Evolutionary conservation across 2,329 filamentous ascomycete species (phyloP).

Genomic region (Microdochium nivale): DNA sequence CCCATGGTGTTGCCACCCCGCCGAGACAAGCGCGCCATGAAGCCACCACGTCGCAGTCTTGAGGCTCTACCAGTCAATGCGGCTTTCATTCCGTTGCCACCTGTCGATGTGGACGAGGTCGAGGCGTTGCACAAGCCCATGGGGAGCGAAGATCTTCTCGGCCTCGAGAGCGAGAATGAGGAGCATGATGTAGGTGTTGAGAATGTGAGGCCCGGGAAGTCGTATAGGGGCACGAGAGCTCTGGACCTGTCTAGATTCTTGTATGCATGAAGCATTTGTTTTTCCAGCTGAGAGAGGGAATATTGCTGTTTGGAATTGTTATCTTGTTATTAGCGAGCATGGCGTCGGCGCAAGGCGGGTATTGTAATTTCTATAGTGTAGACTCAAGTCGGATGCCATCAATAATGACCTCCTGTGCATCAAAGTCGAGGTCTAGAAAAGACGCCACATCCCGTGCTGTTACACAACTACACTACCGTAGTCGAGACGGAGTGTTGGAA

Average conservation of each 20-base stretch:
- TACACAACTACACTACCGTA: too few relatives aligned
- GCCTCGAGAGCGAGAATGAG: conserved; percentile 37
- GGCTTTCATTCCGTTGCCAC: conserved; percentile 45
- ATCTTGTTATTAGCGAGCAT: not conserved
- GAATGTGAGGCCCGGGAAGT: conserved; percentile 7
- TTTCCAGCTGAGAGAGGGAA: not conserved
- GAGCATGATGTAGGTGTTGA: conserved; percentile 14
- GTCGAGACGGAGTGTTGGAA: too few relatives aligned
- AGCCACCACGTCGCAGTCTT: conserved; percentile 13
- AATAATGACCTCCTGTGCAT: not conserved
- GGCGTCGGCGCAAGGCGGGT: not conserved
- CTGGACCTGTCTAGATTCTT: conserved; percentile 42
- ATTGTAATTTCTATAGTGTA: not conserved
- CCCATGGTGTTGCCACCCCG: not conserved
- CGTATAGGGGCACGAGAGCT: conserved; percentile 17
- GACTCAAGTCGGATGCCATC: not conserved
- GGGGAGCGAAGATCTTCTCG: conserved; percentile 50
- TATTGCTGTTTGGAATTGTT: not conserved
- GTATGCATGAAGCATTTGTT: conserved; percentile 11
- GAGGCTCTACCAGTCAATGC: conserved; percentile 38
- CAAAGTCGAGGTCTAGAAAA: too few relatives aligned
- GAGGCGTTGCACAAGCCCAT: conserved; percentile 36
- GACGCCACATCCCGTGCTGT: too few relatives aligned
- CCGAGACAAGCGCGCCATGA: not conserved
- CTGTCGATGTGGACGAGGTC: conserved; percentile 43